Evolutionary conservation across 331 rosid genomes (phyloP).

Genomic region (Erythrophleum ivorense): DNA sequence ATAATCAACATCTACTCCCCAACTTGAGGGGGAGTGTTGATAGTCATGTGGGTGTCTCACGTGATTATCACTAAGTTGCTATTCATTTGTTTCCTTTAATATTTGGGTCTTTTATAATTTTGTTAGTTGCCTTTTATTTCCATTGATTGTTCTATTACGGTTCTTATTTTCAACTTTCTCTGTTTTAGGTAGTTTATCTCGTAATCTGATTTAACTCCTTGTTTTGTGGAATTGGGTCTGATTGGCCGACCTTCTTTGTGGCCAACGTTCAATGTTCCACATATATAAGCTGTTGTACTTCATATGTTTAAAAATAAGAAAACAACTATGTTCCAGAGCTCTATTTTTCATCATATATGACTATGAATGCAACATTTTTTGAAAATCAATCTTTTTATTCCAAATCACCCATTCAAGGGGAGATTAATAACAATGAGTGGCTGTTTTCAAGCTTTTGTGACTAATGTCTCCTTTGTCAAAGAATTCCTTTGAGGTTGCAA

Average conservation of each 20-base stretch:
- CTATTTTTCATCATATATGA: background rate
- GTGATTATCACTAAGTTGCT: background rate
- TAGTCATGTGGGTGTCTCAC: background rate
- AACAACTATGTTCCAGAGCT: background rate
- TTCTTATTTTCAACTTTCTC: background rate
- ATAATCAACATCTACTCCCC: too few relatives aligned
- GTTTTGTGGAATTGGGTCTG: background rate
- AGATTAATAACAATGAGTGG: too few relatives aligned
- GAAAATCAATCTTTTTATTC: too few relatives aligned
- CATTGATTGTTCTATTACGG: background rate
- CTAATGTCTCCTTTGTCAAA: too few relatives aligned
- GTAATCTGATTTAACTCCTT: background rate
- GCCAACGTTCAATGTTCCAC: background rate
- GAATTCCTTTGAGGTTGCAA: too few relatives aligned
- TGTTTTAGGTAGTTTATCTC: background rate
- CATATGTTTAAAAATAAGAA: background rate
- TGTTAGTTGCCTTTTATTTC: background rate
- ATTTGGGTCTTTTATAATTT: background rate
- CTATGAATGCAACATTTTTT: too few relatives aligned
- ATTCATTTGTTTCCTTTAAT: background rate
- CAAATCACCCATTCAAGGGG: too few relatives aligned
- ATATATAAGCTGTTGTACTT: background rate
- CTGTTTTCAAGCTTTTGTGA: too few relatives aligned
- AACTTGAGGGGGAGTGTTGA: too few relatives aligned
- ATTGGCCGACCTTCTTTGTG: background rate